Evolutionary conservation across 2,329 filamentous ascomycete genomes (phyloP).

Genomic region (Amauroascus niger): DNA sequence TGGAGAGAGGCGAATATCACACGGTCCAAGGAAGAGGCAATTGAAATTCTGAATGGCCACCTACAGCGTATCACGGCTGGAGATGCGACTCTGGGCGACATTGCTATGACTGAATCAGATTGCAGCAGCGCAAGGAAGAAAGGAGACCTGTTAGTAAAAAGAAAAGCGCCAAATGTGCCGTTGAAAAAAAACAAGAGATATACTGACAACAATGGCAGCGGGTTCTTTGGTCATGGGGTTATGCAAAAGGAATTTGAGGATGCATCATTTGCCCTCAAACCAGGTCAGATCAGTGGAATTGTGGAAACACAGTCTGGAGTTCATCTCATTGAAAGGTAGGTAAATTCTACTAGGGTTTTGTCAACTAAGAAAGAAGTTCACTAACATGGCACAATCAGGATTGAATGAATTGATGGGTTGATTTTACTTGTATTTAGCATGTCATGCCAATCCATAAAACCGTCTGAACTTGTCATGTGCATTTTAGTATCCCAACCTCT

Average conservation of each 20-base stretch:
- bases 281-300: slow-evolving; percentile 74
- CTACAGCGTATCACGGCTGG: slow-evolving; percentile 67
- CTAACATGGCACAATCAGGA: slow-evolving; percentile 3
- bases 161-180: background rate
- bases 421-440: slow-evolving; percentile 3
- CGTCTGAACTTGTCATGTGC: background rate
- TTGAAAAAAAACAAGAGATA: background rate
- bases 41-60: slow-evolving; percentile 63
- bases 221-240: slow-evolving; percentile 85
- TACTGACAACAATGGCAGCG: slow-evolving; percentile 39
- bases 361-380: background rate
- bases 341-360: slow-evolving; percentile 19
- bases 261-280: slow-evolving; percentile 79
- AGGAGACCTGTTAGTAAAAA: slow-evolving; percentile 62
- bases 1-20: slow-evolving; percentile 90
- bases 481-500: background rate
- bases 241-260: slow-evolving; percentile 99
- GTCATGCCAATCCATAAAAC: background rate
- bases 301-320: slow-evolving; percentile 89
- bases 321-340: slow-evolving; percentile 91
- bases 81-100: slow-evolving; percentile 60
- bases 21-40: slow-evolving; percentile 76
- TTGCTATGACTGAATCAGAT: slow-evolving; percentile 83
- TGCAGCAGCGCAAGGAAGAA: slow-evolving; percentile 91
- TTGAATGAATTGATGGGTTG: slow-evolving; percentile 8